A percentile compares a stretch with the other conserved stretches of the same genome.
These are phyloP conservation scores for Hyparrhenia diplandra DNA, from an alignment of 176 grass and related monocot species.

Conservation along the genomic window DNA sequence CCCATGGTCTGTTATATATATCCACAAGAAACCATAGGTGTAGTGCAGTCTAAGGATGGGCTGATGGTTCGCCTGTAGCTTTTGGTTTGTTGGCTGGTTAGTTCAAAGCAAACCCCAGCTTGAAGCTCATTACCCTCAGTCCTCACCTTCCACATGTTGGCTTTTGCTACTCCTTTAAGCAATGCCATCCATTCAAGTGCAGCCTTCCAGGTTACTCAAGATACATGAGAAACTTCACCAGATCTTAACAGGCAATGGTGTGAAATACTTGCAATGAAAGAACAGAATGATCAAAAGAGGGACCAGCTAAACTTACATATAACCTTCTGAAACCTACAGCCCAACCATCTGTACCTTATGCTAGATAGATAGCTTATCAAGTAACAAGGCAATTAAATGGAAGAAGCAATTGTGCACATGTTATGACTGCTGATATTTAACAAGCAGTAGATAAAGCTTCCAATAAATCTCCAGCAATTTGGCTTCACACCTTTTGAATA, in stretches of 20 bases:
- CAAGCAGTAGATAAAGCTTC: not conserved
- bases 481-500: not conserved
- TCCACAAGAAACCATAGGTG: conserved; percentile 6
- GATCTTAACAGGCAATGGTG: not conserved
- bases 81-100: conserved; percentile 56
- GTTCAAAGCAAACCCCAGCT: conserved; percentile 38
- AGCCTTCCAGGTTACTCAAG: conserved; percentile 27
- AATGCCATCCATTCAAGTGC: conserved; percentile 23
- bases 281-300: not conserved
- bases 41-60: conserved; percentile 23
- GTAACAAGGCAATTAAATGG: not conserved
- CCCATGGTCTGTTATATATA: conserved; percentile 34
- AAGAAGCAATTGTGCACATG: not conserved
- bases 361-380: not conserved
- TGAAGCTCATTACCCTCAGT: conserved; percentile 12
- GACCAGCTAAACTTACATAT: conserved; percentile 12
- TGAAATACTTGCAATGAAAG: not conserved
- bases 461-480: not conserved
- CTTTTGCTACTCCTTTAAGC: conserved; percentile 41
- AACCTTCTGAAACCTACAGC: conserved; percentile 34
- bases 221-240: not conserved
- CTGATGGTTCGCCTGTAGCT: conserved; percentile 43
- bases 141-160: conserved; percentile 29
- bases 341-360: conserved; percentile 27
- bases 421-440: not conserved